A percentile compares a stretch with the other conserved stretches of the same genome.
Evolutionary conservation across 192 early-diverging fungal species (phyloP).

Genomic region (Pilaira anomala): DNA sequence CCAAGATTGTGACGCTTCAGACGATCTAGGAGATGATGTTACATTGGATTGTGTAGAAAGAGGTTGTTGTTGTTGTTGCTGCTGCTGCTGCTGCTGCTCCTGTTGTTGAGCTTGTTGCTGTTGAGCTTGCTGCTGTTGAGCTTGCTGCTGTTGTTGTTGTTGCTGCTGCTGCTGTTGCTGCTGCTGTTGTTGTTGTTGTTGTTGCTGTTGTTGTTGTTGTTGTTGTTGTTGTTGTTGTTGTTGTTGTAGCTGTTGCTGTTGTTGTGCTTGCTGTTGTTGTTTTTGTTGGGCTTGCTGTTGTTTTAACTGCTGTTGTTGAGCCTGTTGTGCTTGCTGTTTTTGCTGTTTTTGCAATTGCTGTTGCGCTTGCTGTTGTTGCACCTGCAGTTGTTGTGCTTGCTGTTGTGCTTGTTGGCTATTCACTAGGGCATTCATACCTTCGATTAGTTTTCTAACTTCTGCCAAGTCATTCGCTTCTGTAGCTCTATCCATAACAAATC

Average conservation of each 20-base stretch:
- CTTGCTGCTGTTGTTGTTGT: constrained; percentile 6
- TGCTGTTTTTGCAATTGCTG: constrained; percentile 18
- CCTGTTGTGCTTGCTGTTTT: neutral
- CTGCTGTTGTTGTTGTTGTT: constrained; percentile 19
- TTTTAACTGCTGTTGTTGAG: constrained; percentile 2
- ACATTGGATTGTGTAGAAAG: neutral
- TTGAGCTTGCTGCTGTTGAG: too few species aligned
- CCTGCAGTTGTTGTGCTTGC: constrained; percentile 20
- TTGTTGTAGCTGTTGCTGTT: constrained; percentile 8
- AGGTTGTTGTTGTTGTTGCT: neutral
- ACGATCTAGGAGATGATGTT: neutral
- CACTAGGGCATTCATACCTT: constrained; percentile 36
- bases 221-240: constrained; percentile 19
- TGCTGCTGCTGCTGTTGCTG: constrained; percentile 10
- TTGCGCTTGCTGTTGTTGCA: neutral
- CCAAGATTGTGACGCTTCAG: neutral
- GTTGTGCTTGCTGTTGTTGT: neutral
- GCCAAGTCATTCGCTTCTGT: constrained; percentile 33
- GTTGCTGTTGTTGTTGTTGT: neutral
- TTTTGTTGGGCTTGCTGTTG: constrained; percentile 8
- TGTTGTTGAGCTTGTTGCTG: constrained; percentile 20
- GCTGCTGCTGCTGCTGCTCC: neutral
- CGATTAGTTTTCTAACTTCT: constrained; percentile 38
- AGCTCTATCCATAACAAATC: constrained; percentile 16
- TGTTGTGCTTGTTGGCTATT: constrained; percentile 27